Evolutionary conservation across 2,329 filamentous ascomycete species (phyloP).

Genomic region (Cladophialophora carrionii): DNA sequence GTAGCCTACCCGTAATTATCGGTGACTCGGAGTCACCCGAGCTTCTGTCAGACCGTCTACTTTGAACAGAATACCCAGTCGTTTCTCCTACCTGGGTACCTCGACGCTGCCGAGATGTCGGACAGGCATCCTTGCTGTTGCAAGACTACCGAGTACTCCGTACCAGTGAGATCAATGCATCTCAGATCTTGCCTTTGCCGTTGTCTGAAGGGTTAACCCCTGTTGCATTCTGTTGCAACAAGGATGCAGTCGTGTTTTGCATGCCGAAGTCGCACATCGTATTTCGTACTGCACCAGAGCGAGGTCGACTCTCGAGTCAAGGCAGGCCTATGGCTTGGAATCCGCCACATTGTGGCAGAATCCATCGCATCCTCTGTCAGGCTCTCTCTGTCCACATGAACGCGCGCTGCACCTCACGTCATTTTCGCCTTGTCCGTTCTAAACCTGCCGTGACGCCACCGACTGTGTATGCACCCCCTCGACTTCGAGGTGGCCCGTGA

Average conservation of each 20-base stretch:
- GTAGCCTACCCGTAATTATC: neutral
- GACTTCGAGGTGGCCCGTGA: neutral
- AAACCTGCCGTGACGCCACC: neutral
- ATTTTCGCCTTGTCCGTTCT: neutral
- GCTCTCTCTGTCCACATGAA: neutral
- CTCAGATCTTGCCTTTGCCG: slow-evolving; percentile 2
- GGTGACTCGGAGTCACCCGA: neutral
- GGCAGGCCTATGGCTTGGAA: neutral
- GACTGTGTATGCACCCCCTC: neutral
- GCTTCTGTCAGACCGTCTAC: neutral
- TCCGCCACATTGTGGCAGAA: neutral
- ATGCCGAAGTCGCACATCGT: too few species aligned
- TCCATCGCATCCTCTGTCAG: neutral
- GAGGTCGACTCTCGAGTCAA: neutral
- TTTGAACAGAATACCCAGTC: neutral
- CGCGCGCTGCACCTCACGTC: neutral
- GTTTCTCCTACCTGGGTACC: neutral
- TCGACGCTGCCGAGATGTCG: neutral
- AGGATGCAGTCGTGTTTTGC: slow-evolving; percentile 12
- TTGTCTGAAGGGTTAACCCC: neutral
- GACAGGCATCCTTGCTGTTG: neutral
- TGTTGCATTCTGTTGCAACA: neutral
- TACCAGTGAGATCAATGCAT: slow-evolving; percentile 3
- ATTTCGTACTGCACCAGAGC: too few species aligned
- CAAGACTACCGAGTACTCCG: neutral